Percentiles rank a stretch among this genome's conserved stretches.
phyloP scores from a whole-genome alignment of 2,329 filamentous ascomycete species.

The Niveomyces coronatus region DNA sequence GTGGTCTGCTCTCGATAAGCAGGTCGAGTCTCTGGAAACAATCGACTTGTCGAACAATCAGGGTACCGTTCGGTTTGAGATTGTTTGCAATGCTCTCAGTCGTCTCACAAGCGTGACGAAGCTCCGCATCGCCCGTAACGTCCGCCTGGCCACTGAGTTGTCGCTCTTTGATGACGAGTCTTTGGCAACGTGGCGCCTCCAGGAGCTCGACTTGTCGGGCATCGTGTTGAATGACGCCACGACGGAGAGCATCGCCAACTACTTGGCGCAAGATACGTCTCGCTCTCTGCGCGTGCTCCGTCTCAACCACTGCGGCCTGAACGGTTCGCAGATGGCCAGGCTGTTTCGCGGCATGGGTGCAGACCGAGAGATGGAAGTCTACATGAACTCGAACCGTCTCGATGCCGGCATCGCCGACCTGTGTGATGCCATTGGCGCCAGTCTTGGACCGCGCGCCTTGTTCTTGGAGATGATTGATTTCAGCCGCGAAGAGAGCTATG shows the following conservation, averaged over 20 bases:
- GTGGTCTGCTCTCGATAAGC: slow-evolving; percentile 36
- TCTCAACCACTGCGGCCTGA: slow-evolving; percentile 43
- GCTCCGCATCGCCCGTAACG: slow-evolving; percentile 40
- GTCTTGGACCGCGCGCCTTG: slow-evolving; percentile 38
- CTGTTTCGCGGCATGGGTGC: slow-evolving; percentile 41
- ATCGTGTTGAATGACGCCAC: slow-evolving; percentile 44
- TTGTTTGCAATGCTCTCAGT: slow-evolving; percentile 33
- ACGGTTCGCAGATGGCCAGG: slow-evolving; percentile 37
- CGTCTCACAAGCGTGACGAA: slow-evolving; percentile 34
- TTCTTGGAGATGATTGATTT: slow-evolving; percentile 50
- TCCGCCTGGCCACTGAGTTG: slow-evolving; percentile 34
- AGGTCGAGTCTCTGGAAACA: slow-evolving; percentile 33
- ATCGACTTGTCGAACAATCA: slow-evolving; percentile 44
- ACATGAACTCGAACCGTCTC: slow-evolving; percentile 41
- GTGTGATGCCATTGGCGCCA: slow-evolving; percentile 35
- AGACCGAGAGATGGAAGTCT: slow-evolving; percentile 35
- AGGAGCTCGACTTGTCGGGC: slow-evolving; percentile 44
- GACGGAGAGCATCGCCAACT: slow-evolving; percentile 34
- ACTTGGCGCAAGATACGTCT: slow-evolving; percentile 31
- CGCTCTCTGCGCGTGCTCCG: slow-evolving; percentile 32
- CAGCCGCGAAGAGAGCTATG: slow-evolving; percentile 38
- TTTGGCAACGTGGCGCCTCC: slow-evolving; percentile 34
- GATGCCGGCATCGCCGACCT: slow-evolving; percentile 42
- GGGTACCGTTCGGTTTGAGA: slow-evolving; percentile 38
- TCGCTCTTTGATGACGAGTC: slow-evolving; percentile 37